A percentile compares a stretch with the other conserved stretches of the same genome.
phyloP scores from a whole-genome alignment of 371 early-diverging fungal species.

The Circinella umbellata region DNA sequence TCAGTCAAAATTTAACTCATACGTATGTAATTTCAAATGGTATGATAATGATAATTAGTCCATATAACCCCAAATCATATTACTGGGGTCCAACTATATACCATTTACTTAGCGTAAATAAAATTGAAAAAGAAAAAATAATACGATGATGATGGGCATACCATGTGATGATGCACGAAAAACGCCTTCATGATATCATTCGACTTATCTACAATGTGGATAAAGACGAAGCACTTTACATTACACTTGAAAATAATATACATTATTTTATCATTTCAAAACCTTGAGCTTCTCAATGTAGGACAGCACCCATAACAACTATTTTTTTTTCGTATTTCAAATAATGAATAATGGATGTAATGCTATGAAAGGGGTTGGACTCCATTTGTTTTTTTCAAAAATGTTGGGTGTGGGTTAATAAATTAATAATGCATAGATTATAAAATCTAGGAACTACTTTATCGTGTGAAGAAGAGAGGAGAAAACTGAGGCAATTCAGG shows the following conservation, averaged over 20 bases:
- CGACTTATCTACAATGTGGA: neutral
- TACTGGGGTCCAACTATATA: neutral
- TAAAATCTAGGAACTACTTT: neutral
- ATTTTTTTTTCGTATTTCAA: neutral
- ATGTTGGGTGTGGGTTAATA: neutral
- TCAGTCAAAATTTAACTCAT: no score
- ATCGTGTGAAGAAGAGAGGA: conserved; percentile 5
- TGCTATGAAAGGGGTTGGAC: no score
- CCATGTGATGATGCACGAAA: neutral
- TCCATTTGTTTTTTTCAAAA: neutral
- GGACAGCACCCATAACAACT: conserved; percentile 2
- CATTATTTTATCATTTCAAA: neutral
- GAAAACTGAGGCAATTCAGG: conserved; percentile 5
- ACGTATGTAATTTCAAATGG: no score
- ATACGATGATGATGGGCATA: neutral
- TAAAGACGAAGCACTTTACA: no score
- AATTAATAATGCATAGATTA: no score
- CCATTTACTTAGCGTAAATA: neutral
- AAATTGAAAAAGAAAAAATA: neutral
- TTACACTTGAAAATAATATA: no score
- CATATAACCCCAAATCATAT: no score
- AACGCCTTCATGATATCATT: conserved; percentile 3
- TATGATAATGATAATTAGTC: no score
- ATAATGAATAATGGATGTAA: neutral
- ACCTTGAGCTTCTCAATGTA: neutral